Conservation (phyloP, 2,329 filamentous ascomycete genomes). For the Alternaria postmessia region DNA sequence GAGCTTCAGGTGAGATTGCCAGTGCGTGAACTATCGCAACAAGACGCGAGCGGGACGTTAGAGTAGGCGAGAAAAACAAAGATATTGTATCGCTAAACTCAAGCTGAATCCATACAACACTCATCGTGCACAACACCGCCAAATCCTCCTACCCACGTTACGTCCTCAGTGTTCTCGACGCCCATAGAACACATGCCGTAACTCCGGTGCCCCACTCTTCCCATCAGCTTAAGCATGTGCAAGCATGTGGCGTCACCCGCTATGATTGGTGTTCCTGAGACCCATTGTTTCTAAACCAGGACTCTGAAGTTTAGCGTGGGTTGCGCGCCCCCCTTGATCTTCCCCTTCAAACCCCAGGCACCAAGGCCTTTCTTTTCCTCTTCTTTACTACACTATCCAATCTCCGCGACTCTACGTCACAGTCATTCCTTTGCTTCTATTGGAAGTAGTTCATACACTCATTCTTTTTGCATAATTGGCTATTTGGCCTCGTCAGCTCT, state of each 20-base stretch:
- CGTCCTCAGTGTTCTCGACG: slow-evolving; percentile 4
- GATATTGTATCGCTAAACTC: neutral
- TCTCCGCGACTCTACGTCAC: slow-evolving; percentile 29
- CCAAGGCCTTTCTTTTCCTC: slow-evolving; percentile 17
- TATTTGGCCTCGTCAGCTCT: neutral
- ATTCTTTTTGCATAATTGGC: slow-evolving; percentile 13
- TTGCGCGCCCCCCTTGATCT: slow-evolving; percentile 27
- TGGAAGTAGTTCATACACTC: slow-evolving; percentile 19
- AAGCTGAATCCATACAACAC: neutral
- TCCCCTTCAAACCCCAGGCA: slow-evolving; percentile 21
- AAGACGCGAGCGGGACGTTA: slow-evolving; percentile 3
- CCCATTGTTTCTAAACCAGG: slow-evolving; percentile 13
- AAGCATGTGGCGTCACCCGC: slow-evolving; percentile 7
- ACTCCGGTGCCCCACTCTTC: slow-evolving; percentile 23
- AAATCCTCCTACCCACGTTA: neutral
- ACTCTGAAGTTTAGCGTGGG: slow-evolving; percentile 14
- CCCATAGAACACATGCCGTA: slow-evolving; percentile 1
- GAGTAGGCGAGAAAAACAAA: slow-evolving; percentile 4
- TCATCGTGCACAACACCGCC: neutral
- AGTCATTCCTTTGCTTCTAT: slow-evolving; percentile 34
- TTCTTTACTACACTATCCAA: slow-evolving; percentile 12
- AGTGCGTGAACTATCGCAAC: neutral
- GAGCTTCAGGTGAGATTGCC: neutral
- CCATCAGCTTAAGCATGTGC: slow-evolving; percentile 4
- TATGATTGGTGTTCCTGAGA: slow-evolving; percentile 29